Evolutionary conservation across 129 eudicot species (phyloP), one percentile per base, ranked within the genome.

Genomic region (Chrysanthemum seticuspe): DNA sequence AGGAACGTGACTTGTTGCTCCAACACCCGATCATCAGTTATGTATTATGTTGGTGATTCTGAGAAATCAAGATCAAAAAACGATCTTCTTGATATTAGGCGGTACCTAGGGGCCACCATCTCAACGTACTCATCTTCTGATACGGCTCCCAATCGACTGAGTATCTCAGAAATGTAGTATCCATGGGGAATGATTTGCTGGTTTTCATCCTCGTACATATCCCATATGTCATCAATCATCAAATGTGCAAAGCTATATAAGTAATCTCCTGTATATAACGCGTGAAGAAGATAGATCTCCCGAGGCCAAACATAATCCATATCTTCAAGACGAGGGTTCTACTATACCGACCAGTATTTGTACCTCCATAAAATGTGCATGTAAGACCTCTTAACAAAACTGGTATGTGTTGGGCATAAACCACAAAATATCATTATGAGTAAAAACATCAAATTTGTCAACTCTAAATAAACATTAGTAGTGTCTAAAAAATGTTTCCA

Each of bases 161-260:
- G 52, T 34, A 64, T 64, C 52, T 64, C 69, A n/a, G 69, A 64
- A 6, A 64, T 34, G 69, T 64, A 64, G 52, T 64, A 64, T 40
- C 69, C 69, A 64, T 40, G 69, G 50, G 69, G 69, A 64, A 64
- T 15, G 14, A 2, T 64, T 64, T 34, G 12, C 44, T 10, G 69
- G 21, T 36, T 6, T 6, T 34, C 10, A 0, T 64, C 25, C 69
- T 64, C 69, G 13, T 64, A 64, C 69, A 64, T 64, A 40, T 64
- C 69, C 69, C 69, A 63, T 63, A 63, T 63, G 49, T 63, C 49
- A 63, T 63, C 27, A 21, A 63, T 31, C 68, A 63, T 63, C 52
- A 63, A 63, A 63, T 63, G 51, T 19, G 21, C 0, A 19, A 19
- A 19, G 21, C 21, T 19, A 19, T 19, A 19, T 19, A 19, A 19